phyloP scores from a whole-genome alignment of 768 basidiomycete genomes.

The Kockovaella imperatae region DNA sequence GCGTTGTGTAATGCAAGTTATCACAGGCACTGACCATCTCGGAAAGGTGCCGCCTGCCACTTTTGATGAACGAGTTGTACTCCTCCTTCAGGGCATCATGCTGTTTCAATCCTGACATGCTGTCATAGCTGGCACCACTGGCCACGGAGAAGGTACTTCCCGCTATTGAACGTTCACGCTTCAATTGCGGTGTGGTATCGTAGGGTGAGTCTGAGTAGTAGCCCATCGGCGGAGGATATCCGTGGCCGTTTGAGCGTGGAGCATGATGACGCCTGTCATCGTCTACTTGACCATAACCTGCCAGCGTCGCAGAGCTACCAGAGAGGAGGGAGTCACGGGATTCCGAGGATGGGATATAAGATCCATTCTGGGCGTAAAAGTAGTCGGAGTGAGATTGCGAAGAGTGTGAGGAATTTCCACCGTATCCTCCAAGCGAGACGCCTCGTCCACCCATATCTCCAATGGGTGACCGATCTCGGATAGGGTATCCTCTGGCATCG shows the following conservation, averaged over 20 bases:
- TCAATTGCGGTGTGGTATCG: conserved; percentile 5
- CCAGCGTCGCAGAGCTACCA: conserved; percentile 28
- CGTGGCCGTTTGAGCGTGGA: conserved; percentile 7
- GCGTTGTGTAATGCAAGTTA: not conserved
- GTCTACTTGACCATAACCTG: conserved; percentile 30
- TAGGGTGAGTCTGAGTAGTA: conserved; percentile 28
- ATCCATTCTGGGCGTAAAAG: too few species aligned
- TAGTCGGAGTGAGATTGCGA: too few species aligned
- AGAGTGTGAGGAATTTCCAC: too few species aligned
- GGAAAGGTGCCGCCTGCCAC: conserved; percentile 26
- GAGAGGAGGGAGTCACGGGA: conserved; percentile 19
- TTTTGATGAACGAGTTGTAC: conserved; percentile 30
- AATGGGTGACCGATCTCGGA: too few species aligned
- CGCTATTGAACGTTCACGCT: conserved; percentile 15
- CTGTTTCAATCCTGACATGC: conserved; percentile 28
- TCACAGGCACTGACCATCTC: conserved; percentile 25
- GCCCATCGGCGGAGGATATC: conserved; percentile 31
- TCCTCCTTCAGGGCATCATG: conserved; percentile 24
- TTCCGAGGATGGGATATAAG: conserved; percentile 5
- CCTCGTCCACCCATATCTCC: too few species aligned
- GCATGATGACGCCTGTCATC: conserved; percentile 16
- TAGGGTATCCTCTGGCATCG: conserved; percentile 32
- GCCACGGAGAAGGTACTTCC: conserved; percentile 21
- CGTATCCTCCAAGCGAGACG: too few species aligned
- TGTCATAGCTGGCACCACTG: conserved; percentile 21